Conservation (phyloP, 129 eudicot genomes). For the Flaveria linearis region DNA sequence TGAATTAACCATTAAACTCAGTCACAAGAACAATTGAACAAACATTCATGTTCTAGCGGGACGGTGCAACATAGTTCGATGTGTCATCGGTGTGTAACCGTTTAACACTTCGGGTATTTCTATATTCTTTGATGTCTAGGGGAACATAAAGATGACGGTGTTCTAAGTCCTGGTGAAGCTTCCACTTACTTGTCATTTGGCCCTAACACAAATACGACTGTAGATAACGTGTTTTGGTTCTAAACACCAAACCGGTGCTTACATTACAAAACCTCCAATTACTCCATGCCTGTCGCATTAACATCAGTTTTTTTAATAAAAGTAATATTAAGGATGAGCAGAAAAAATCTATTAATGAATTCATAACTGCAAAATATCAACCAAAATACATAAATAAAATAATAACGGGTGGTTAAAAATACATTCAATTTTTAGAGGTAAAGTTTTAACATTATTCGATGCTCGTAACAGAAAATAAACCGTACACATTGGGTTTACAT, state of each 20-base stretch:
- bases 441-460: too few species aligned
- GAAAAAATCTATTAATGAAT: too few species aligned
- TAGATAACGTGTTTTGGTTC: slow-evolving; percentile 37
- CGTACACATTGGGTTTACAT: too few species aligned
- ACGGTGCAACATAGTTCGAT: slow-evolving; percentile 27
- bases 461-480: too few species aligned
- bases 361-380: too few species aligned
- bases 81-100: slow-evolving; percentile 36
- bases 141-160: slow-evolving; percentile 49
- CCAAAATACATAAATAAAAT: too few species aligned
- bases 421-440: too few species aligned
- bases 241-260: slow-evolving; percentile 48
- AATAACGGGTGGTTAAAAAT: too few species aligned
- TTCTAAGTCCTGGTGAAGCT: slow-evolving; percentile 37
- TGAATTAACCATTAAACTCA: too few species aligned
- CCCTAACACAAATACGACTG: slow-evolving; percentile 18
- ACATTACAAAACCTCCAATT: slow-evolving; percentile 56
- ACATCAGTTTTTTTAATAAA: background rate
- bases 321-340: too few species aligned
- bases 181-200: slow-evolving; percentile 26
- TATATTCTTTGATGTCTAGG: slow-evolving; percentile 36
- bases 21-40: background rate
- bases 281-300: slow-evolving; percentile 42
- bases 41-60: background rate
- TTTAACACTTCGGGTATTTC: slow-evolving; percentile 29